Conservation (phyloP, 441 rosid genomes). For the Corymbia citriodora region DNA sequence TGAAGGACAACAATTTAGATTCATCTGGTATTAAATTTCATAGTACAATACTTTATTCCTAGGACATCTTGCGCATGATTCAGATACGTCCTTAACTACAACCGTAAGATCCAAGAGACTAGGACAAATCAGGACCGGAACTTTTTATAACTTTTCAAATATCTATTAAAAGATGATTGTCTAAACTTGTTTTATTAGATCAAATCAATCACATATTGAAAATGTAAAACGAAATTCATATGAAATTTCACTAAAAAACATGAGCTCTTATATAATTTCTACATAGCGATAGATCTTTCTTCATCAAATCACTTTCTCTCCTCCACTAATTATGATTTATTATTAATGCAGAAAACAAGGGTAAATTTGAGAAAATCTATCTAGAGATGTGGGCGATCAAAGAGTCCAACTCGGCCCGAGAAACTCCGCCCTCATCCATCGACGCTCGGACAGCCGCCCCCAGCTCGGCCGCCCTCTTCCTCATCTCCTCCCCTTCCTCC, state of each 20-base stretch:
- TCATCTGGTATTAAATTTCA: not conserved
- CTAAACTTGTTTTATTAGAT: not conserved
- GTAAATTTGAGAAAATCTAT: not conserved
- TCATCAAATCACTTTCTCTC: not conserved
- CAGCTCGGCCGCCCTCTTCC: conserved; percentile 32
- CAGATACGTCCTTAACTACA: not conserved
- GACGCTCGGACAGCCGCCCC: conserved; percentile 15
- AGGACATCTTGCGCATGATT: not conserved
- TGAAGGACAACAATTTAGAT: not conserved
- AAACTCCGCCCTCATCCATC: conserved; percentile 27
- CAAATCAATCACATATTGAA: not conserved
- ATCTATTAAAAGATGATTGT: not conserved
- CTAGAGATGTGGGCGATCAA: conserved; percentile 34
- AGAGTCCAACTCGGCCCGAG: conserved; percentile 31
- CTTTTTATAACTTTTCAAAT: not conserved
- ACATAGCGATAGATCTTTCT: not conserved
- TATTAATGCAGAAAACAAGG: not conserved
- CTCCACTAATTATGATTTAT: not conserved
- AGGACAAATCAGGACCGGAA: not conserved
- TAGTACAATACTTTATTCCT: not conserved
- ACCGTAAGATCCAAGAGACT: not conserved
- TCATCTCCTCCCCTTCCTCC: conserved; percentile 30
- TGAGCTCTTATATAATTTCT: not conserved
- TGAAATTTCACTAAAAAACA: not conserved
- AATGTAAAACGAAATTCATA: not conserved